Percentiles rank a stretch among this genome's conserved stretches.
Conservation (phyloP, 2,329 filamentous ascomycete genomes). For the Venturia aucupariae region DNA sequence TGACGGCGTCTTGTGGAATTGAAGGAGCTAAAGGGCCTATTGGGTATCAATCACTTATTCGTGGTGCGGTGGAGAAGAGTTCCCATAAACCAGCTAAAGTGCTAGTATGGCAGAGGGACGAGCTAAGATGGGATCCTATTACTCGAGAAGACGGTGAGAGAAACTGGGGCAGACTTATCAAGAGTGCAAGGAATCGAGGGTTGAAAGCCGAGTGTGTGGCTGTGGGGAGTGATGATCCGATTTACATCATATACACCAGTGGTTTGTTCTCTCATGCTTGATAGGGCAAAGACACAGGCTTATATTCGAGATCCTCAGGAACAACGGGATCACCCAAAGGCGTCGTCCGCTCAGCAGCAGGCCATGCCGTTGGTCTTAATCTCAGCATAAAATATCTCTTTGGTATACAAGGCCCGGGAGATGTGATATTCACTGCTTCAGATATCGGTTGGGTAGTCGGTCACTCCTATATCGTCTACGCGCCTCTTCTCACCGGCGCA, state of each 20-base stretch:
- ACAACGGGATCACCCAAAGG: conserved; percentile 80
- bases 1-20: conserved; percentile 88
- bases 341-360: conserved; percentile 71
- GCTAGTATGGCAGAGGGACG: conserved; percentile 76
- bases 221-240: conserved; percentile 63
- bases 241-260: conserved; percentile 90
- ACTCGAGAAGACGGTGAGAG: conserved; percentile 58
- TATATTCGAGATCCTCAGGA: conserved; percentile 27
- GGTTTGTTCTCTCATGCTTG: conserved; percentile 27
- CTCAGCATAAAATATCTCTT: conserved; percentile 78
- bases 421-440: conserved; percentile 70
- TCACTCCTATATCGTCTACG: conserved; percentile 82
- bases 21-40: conserved; percentile 75
- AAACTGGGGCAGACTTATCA: conserved; percentile 69
- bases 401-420: conserved; percentile 70
- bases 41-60: conserved; percentile 67
- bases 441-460: conserved; percentile 85
- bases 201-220: conserved; percentile 66
- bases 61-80: conserved; percentile 60
- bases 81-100: conserved; percentile 62
- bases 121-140: conserved; percentile 65
- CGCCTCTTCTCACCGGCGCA: conserved; percentile 73
- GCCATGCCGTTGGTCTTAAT: conserved; percentile 77
- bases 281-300: neutral
- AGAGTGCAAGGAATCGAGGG: conserved; percentile 58